Percentiles rank a stretch among this genome's conserved stretches.
Evolutionary conservation across 768 basidiomycete genomes (phyloP).

Genomic region (Cyclocybe cylindracea): DNA sequence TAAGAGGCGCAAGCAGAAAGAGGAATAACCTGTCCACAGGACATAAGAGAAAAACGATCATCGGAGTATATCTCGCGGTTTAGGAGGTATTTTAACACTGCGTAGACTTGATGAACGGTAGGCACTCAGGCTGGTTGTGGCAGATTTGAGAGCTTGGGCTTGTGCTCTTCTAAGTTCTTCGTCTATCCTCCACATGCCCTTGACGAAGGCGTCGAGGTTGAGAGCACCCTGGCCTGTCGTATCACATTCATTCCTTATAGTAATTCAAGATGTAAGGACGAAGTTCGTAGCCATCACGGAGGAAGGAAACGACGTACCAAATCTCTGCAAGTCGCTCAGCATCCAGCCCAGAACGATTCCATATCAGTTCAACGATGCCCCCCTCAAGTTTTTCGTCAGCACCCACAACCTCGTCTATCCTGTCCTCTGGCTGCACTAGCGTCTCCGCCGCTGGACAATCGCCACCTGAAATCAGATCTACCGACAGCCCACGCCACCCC

Average conservation of each 20-base stretch:
- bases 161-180: conserved; percentile 74
- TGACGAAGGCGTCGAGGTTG: conserved; percentile 65
- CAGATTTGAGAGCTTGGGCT: conserved; percentile 33
- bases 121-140: conserved; percentile 22
- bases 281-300: conserved; percentile 1
- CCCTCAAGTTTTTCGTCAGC: conserved; percentile 56
- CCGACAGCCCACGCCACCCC: conserved; percentile 59
- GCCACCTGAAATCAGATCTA: conserved; percentile 60
- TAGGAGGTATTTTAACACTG: conserved; percentile 15
- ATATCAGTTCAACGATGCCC: conserved; percentile 55
- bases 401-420: conserved; percentile 34
- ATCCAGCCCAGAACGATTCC: conserved; percentile 62
- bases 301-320: conserved; percentile 49
- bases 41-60: conserved; percentile 10
- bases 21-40: not conserved
- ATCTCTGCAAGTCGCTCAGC: conserved; percentile 56
- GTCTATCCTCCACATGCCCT: conserved; percentile 87
- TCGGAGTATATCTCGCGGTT: conserved; percentile 29
- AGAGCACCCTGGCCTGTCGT: conserved; percentile 53
- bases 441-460: conserved; percentile 14
- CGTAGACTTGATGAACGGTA: conserved; percentile 19
- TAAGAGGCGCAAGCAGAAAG: not conserved
- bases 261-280: not conserved
- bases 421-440: conserved; percentile 20
- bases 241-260: conserved; percentile 73